phyloP scores from a whole-genome alignment of 2,329 filamentous ascomycete species.

The Aspergillus eucalypticola region DNA sequence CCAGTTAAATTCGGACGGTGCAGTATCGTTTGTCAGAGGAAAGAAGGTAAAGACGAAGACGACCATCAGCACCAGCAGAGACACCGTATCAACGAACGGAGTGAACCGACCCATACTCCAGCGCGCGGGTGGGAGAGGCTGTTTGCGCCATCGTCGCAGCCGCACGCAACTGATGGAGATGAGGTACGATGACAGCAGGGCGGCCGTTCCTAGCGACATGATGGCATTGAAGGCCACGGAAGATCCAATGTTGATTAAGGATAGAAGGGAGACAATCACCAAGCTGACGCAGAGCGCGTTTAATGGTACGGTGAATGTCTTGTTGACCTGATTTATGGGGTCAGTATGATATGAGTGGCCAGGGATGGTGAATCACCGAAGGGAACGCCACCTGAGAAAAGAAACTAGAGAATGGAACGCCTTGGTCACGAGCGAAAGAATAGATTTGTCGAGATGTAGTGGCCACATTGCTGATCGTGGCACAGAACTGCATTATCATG shows the following conservation, averaged over 20 bases:
- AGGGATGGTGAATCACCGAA: not conserved
- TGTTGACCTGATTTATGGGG: constrained; percentile 28
- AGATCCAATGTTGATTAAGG: constrained; percentile 55
- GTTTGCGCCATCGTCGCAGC: constrained; percentile 35
- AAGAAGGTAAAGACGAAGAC: constrained; percentile 32
- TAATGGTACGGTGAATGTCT: constrained; percentile 43
- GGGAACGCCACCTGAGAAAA: constrained; percentile 11
- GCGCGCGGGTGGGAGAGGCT: constrained; percentile 31
- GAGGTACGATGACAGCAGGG: constrained; percentile 53
- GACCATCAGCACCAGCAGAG: constrained; percentile 26
- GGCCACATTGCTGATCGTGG: constrained; percentile 36
- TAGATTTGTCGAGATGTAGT: constrained; percentile 42
- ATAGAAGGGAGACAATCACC: constrained; percentile 39
- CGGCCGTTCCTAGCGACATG: constrained; percentile 51
- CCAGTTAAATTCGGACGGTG: constrained; percentile 32
- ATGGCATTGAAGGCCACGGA: constrained; percentile 55
- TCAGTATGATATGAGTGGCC: not conserved
- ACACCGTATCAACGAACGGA: constrained; percentile 40
- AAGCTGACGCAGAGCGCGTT: constrained; percentile 40
- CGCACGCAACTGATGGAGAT: constrained; percentile 51
- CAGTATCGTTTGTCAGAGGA: constrained; percentile 22
- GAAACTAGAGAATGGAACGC: constrained; percentile 32
- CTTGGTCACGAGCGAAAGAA: constrained; percentile 48
- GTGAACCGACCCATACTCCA: constrained; percentile 42
- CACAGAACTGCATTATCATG: constrained; percentile 40